phyloP scores from a whole-genome alignment of 2,329 filamentous ascomycete genomes.

The Cladosporium velox region DNA sequence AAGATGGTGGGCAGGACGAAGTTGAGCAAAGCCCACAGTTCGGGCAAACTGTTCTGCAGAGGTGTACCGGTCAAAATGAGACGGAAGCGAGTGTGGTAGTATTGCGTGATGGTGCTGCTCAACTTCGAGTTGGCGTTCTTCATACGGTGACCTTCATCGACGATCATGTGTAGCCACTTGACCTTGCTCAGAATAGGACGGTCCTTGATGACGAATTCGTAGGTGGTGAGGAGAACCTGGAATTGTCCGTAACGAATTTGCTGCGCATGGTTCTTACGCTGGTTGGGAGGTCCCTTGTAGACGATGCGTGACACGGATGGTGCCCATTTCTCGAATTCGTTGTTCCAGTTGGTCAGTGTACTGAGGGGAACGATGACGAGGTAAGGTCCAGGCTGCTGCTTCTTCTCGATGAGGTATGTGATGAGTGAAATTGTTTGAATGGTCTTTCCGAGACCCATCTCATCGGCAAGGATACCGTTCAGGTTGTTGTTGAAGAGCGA shows the following conservation, averaged over 20 bases:
- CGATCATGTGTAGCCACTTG: slow-evolving; percentile 99
- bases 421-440: slow-evolving; percentile 98
- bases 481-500: slow-evolving; percentile 99
- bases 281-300: slow-evolving; percentile 91
- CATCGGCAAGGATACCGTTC: slow-evolving; percentile 96
- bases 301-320: slow-evolving; percentile 83
- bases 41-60: slow-evolving; percentile 92
- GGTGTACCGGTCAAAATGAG: slow-evolving; percentile 97
- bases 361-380: slow-evolving; percentile 95
- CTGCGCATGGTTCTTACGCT: slow-evolving; percentile 86
- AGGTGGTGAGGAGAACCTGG: slow-evolving; percentile 94
- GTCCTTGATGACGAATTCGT: slow-evolving; percentile 99
- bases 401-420: slow-evolving; percentile 94
- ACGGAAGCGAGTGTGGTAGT: slow-evolving; percentile 92
- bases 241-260: slow-evolving; percentile 93
- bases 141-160: slow-evolving; percentile 99
- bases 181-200: slow-evolving; percentile 93
- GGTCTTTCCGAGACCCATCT: slow-evolving; percentile 99
- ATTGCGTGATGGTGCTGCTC: slow-evolving; percentile 89
- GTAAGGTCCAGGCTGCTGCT: slow-evolving; percentile 88
- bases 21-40: slow-evolving; percentile 97
- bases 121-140: slow-evolving; percentile 97
- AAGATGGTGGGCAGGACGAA: slow-evolving; percentile 98
- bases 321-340: slow-evolving; percentile 99
- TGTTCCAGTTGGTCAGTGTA: slow-evolving; percentile 97